phyloP scores from a whole-genome alignment of 1,284 basidiomycete species.

The Fomitopsis pinicola region DNA sequence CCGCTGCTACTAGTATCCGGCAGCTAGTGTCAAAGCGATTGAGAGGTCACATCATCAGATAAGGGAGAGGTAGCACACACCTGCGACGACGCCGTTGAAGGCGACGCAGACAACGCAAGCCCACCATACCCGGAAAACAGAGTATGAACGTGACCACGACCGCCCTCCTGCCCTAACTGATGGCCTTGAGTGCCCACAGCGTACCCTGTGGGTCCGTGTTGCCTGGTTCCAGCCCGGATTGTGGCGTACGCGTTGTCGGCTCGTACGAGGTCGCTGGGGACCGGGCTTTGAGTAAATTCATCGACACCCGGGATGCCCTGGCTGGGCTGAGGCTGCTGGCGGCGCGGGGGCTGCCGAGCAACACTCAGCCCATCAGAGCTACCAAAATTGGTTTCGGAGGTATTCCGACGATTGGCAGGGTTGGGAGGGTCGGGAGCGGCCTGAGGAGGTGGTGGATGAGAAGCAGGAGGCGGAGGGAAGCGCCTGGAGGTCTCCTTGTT shows the following conservation, averaged over 20 bases:
- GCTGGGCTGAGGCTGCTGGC: conserved; percentile 9
- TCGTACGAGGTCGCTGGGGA: conserved; percentile 10
- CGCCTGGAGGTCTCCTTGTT: conserved; percentile 18
- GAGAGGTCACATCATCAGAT: conserved; percentile 16
- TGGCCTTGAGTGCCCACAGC: conserved; percentile 7
- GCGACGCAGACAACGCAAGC: conserved; percentile 8
- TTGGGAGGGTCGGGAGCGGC: conserved; percentile 11
- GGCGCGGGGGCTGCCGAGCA: conserved; percentile 10
- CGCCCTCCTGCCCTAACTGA: conserved; percentile 6
- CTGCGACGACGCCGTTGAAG: conserved; percentile 8
- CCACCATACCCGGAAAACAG: conserved; percentile 6
- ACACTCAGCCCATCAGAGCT: conserved; percentile 13
- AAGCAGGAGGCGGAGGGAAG: conserved; percentile 16
- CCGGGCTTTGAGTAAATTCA: conserved; percentile 12
- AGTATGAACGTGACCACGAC: conserved; percentile 7
- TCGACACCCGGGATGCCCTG: conserved; percentile 9
- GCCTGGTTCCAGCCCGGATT: conserved; percentile 16
- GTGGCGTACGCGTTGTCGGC: conserved; percentile 14
- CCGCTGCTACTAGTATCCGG: conserved; percentile 12
- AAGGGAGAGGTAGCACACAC: conserved; percentile 13
- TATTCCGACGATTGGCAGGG: conserved; percentile 10
- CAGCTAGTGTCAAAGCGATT: conserved; percentile 10
- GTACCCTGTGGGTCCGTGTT: conserved; percentile 14
- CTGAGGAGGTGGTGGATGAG: conserved; percentile 13
- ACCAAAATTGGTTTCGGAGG: conserved; percentile 16